A percentile compares a stretch with the other conserved stretches of the same genome.
These are phyloP conservation scores for Neurospora africana DNA, from an alignment of 495 filamentous ascomycete species.

Conservation along the genomic window DNA sequence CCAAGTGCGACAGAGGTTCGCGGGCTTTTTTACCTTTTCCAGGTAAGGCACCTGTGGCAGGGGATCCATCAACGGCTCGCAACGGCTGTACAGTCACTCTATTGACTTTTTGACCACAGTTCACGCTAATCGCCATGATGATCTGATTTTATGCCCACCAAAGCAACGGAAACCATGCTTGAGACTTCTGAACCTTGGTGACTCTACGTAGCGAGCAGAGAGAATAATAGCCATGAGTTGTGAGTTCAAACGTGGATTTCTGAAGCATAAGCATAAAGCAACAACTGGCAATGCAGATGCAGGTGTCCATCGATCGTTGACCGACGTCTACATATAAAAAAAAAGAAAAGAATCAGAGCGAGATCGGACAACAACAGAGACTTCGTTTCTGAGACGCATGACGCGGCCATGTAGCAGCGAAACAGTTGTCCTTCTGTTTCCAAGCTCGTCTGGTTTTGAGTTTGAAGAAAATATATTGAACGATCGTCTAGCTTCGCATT, in stretches of 20 bases:
- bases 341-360: background rate
- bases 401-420: background rate
- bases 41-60: background rate
- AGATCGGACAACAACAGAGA: background rate
- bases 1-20: background rate
- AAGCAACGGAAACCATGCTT: background rate
- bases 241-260: background rate
- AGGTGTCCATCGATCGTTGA: background rate
- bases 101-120: background rate
- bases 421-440: background rate
- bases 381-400: background rate
- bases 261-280: background rate
- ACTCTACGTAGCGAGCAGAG: background rate
- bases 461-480: background rate
- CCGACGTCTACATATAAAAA: background rate
- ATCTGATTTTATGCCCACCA: background rate
- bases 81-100: background rate
- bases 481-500: background rate
- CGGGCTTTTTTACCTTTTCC: background rate
- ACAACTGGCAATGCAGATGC: background rate
- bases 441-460: background rate
- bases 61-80: background rate
- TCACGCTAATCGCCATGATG: background rate
- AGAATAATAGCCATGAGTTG: background rate
- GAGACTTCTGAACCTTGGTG: background rate